Conservation (phyloP, 495 filamentous ascomycete genomes). For the Daldinia vernicosa region DNA sequence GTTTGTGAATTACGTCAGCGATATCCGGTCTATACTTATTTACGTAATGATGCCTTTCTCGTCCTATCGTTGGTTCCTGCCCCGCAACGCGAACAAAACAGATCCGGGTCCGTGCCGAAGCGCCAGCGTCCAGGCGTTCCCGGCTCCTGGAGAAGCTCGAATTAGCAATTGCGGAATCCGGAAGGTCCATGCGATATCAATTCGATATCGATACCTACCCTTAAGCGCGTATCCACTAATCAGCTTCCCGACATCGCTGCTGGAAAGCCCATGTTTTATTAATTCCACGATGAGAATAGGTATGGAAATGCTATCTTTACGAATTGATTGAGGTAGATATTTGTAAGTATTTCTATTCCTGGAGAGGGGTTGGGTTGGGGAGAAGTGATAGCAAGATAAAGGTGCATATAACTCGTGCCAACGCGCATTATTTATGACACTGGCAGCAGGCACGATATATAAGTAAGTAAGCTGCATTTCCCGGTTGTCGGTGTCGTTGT, state of each 20-base stretch:
- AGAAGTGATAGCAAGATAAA: background rate
- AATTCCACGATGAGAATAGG: background rate
- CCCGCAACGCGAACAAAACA: constrained; percentile 42
- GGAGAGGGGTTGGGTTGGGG: background rate
- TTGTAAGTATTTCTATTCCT: background rate
- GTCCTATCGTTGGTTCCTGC: constrained; percentile 27
- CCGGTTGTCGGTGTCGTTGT: constrained; percentile 11
- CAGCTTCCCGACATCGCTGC: constrained; percentile 37
- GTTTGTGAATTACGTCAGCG: constrained; percentile 39
- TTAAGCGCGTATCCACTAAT: constrained; percentile 8
- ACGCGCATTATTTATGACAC: background rate
- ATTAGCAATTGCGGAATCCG: constrained; percentile 29
- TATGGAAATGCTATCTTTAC: background rate
- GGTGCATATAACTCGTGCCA: background rate
- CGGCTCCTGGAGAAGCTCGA: constrained; percentile 30
- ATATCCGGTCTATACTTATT: constrained; percentile 30
- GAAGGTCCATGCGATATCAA: constrained; percentile 35
- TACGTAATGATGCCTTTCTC: constrained; percentile 28
- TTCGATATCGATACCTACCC: no score
- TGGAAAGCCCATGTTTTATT: background rate
- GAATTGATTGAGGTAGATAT: background rate
- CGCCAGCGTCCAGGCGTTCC: constrained; percentile 11
- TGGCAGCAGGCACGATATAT: constrained; percentile 9
- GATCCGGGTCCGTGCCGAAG: constrained; percentile 22
- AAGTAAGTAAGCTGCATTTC: constrained; percentile 13